Base-by-base conservation (phyloP, 2,329 filamentous ascomycete genomes). In the Myriangium duriaei region DNA sequence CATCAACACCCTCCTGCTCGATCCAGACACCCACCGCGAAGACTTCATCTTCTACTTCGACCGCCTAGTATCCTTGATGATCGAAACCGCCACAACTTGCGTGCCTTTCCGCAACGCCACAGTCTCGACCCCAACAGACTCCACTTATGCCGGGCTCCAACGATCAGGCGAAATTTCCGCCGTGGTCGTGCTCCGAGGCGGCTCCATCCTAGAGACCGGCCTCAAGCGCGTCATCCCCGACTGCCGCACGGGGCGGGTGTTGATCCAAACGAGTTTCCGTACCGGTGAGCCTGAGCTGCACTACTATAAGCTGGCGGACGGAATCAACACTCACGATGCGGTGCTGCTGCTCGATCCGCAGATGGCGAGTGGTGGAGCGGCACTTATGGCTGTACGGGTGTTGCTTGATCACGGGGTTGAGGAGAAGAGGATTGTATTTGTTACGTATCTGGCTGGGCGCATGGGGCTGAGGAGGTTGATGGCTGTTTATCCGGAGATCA, bases 21-120 rank as follows among this genome's bases (percentile, higher is more conserved):
- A 91, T 49, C 79, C 82, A 12, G 71, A 77, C 33, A 88, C 85
- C 0, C 67, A 72, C 5, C 72, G 83, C 30, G 88, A 94, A 54
- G 87, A 96, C 50, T 96, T 95, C 56, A 84, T 94, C 45, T 96
- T 96, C 61, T 96, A 96, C 61, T 95, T 96, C 58, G 86, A 98
- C 59, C 75, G 91, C 26, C 67, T 96, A 26, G 76, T 83, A 2
- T 76, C 81, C n/a, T 67, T 95, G 37, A 68, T 96, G 16, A 74
- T 96, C 32, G 88, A 96, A 58, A 71, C 81, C 53, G 82, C 82
- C 2, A 67, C 88, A 45, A 84, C 88, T 5, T 56, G 57, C 53
- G 72, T 84, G 40, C 69, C 73, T 11, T 95, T 88, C 57, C 61
- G 69, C 13, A 68, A 73, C 11, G 59, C 62, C 11, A 65, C 65